A percentile compares a stretch with the other conserved stretches of the same genome.
These are phyloP conservation scores for Pseudozyma hubeiensis DNA, from an alignment of 1,284 basidiomycete genomes.

Conservation along the genomic window DNA sequence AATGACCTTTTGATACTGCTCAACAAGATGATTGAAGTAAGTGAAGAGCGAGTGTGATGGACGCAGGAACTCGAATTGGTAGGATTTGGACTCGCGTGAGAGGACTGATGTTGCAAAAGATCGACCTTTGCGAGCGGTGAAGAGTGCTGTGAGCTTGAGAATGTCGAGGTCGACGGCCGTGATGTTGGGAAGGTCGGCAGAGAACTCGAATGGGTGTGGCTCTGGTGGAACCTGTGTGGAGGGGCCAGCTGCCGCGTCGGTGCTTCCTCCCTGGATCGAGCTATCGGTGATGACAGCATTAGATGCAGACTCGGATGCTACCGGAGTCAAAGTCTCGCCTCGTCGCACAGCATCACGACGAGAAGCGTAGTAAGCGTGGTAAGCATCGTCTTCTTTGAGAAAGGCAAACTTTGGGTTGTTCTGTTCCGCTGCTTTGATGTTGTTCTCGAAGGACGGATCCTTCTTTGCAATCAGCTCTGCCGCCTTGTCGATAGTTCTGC, in stretches of 20 bases:
- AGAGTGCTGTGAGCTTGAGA: constrained; percentile 84
- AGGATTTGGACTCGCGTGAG: constrained; percentile 89
- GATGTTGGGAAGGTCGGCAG: constrained; percentile 88
- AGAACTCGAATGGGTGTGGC: constrained; percentile 85
- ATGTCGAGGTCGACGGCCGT: constrained; percentile 83
- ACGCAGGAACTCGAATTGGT: constrained; percentile 96
- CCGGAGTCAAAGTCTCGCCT: constrained; percentile 34
- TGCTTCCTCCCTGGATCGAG: constrained; percentile 1
- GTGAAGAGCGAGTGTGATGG: constrained; percentile 95
- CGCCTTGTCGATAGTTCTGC: constrained; percentile 95
- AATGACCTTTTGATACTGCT: constrained; percentile 92
- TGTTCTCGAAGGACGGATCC: constrained; percentile 64
- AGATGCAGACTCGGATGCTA: constrained; percentile 15
- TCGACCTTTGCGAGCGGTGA: constrained; percentile 90
- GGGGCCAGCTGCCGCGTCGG: constrained; percentile 5
- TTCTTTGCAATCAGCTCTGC: constrained; percentile 83
- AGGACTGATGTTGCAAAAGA: constrained; percentile 87
- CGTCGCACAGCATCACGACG: constrained; percentile 54
- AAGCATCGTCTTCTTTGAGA: constrained; percentile 60
- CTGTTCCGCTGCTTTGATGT: constrained; percentile 59
- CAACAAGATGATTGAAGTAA: constrained; percentile 95
- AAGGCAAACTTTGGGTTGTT: constrained; percentile 65
- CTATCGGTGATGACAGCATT: constrained; percentile 6
- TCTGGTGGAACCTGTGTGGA: constrained; percentile 72
- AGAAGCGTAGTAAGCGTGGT: constrained; percentile 64